These are phyloP conservation scores for Metarhizium robertsii DNA, from an alignment of 2,329 filamentous ascomycete species.

Conservation along the genomic window DNA sequence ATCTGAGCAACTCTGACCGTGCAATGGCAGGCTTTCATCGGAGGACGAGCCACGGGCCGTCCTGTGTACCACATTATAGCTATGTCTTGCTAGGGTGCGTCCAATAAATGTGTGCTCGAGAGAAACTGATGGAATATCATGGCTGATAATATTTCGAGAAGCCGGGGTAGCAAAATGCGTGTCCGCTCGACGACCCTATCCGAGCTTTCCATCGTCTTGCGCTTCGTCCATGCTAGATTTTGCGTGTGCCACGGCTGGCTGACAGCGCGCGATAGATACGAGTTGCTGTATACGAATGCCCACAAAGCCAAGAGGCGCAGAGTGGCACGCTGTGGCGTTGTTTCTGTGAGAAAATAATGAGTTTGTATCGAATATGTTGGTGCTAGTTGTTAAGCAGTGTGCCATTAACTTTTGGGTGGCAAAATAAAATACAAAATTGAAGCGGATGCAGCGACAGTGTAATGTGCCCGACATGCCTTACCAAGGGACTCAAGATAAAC, in stretches of 20 bases:
- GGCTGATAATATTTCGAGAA: constrained; percentile 12
- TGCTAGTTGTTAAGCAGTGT: constrained; percentile 6
- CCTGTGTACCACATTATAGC: constrained; percentile 2
- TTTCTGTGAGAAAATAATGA: constrained; percentile 6
- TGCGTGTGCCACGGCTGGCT: neutral
- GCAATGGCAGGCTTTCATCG: neutral
- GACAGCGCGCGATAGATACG: constrained; percentile 11
- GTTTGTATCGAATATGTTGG: constrained; percentile 4
- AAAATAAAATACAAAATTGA: constrained; percentile 1
- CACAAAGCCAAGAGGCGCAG: constrained; percentile 17
- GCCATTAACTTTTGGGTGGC: constrained; percentile 5
- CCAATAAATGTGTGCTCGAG: constrained; percentile 6
- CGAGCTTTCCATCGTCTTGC: constrained; percentile 17
- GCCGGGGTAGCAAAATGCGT: constrained; percentile 15
- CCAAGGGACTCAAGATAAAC: neutral
- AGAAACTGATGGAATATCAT: neutral
- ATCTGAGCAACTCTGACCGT: neutral
- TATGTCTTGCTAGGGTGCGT: constrained; percentile 4
- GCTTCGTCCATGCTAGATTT: constrained; percentile 8
- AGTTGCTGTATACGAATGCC: constrained; percentile 20
- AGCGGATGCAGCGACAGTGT: neutral
- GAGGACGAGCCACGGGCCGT: constrained; percentile 2
- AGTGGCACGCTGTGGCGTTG: constrained; percentile 8
- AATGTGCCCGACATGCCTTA: neutral
- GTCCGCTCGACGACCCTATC: constrained; percentile 18